Conservation (phyloP, 805 yeast species). For the Schwanniomyces sp. region DNA sequence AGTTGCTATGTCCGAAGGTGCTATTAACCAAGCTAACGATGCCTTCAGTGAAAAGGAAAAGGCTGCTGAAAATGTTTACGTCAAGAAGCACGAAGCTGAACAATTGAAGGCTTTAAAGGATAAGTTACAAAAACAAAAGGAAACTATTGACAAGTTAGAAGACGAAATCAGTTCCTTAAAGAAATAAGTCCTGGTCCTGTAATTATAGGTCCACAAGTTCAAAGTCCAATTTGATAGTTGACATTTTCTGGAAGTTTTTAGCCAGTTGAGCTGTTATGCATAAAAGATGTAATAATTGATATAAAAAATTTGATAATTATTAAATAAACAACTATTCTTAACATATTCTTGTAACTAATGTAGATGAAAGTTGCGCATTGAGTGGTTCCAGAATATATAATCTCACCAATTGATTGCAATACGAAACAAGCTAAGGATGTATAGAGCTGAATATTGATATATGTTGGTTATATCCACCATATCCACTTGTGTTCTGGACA, state of each 20-base stretch:
- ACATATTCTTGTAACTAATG: neutral
- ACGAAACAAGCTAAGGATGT: neutral
- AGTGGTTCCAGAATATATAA: no score
- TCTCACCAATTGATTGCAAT: neutral
- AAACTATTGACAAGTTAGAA: constrained; percentile 50
- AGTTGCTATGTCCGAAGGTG: constrained; percentile 23
- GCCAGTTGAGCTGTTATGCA: neutral
- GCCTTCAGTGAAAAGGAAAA: constrained; percentile 76
- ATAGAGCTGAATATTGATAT: neutral
- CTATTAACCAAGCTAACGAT: constrained; percentile 23
- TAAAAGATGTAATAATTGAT: neutral
- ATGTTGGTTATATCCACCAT: no score
- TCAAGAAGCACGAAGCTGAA: constrained; percentile 88
- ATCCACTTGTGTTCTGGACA: neutral
- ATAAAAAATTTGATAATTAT: neutral
- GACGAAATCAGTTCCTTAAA: constrained; percentile 51
- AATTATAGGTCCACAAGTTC: neutral
- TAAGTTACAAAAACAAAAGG: constrained; percentile 73
- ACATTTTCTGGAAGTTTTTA: neutral
- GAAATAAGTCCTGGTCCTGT: constrained; percentile 27
- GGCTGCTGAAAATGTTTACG: constrained; percentile 84
- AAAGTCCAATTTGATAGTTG: neutral
- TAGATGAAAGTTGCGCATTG: no score
- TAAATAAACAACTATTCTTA: neutral
- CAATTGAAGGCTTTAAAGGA: constrained; percentile 75